Percentiles rank a stretch among this genome's conserved stretches.
Evolutionary conservation across 495 filamentous ascomycete genomes (phyloP).

Genomic region (Parachaetomium inaequale): DNA sequence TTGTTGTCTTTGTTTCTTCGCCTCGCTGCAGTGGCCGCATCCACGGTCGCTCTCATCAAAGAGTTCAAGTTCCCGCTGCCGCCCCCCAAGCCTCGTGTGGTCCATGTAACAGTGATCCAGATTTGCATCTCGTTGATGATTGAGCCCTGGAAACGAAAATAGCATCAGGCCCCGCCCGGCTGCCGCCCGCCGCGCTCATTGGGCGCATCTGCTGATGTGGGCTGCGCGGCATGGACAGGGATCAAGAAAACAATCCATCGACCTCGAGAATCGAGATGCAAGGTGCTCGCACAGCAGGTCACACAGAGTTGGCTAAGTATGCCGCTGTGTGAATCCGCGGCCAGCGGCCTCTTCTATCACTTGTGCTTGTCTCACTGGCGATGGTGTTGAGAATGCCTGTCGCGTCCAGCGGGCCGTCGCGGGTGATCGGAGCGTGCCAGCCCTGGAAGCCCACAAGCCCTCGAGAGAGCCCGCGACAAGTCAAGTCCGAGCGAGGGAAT

Average conservation of each 20-base stretch:
- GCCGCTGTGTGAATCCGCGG: no score
- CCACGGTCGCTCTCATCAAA: background rate
- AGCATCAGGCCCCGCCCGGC: conserved; percentile 1
- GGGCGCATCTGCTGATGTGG: background rate
- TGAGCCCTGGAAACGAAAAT: conserved; percentile 13
- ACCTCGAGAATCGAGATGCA: no score
- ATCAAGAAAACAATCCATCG: background rate
- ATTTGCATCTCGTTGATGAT: background rate
- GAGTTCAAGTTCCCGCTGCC: background rate
- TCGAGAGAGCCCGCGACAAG: no score
- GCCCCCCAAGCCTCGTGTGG: background rate
- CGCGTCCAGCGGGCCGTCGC: background rate
- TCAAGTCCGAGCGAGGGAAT: background rate
- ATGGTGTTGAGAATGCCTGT: background rate
- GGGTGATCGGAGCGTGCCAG: background rate
- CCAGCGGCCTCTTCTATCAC: no score
- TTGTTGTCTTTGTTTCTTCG: conserved; percentile 3
- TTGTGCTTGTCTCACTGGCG: no score
- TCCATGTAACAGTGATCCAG: background rate
- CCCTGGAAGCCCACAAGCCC: no score
- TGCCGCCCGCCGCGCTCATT: background rate
- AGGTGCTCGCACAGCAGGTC: background rate
- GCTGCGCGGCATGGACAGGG: background rate
- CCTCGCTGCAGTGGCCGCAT: background rate
- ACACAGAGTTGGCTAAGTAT: background rate